Base-by-base conservation (phyloP, 164 flowering plant species). In the Sedum album region DNA sequence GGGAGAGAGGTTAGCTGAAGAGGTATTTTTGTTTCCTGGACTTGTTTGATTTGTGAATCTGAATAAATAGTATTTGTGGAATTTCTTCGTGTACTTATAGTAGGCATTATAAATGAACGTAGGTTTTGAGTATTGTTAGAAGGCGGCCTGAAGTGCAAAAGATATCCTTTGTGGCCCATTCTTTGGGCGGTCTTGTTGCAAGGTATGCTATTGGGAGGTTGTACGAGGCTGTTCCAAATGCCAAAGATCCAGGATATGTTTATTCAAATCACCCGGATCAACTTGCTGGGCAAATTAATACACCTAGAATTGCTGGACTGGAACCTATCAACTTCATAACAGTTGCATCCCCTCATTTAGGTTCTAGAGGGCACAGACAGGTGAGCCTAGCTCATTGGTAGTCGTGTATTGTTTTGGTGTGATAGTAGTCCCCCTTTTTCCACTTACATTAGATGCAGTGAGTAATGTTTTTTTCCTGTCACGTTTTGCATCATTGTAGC, bases 311-410 rank as follows among this genome's bases (percentile, higher is more conserved):
- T 70, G 99, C 93, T 73, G 97, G 97, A 67, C 75, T 95, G 77
- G 88, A 87, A 75, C 96, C 99, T 6, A 78, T 95, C 79, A 95
- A 95, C 75, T 95, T 95, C 66, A 81, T 95, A 73, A 95, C 99
- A 62, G 70, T 88, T 83, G 99, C 99, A 49, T 84, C 97, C 48
- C 99, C 99, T 20, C 99, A 95, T 79, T 84, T 95, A 71, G 99
- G 99, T 63, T 86, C 94, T 62, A 79, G 87, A 69, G 97, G 99
- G 65, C 78, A 90, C 74, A 91, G 78, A 73, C 97, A 95, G 93
- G 99, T 90, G 73, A 20, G 55, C 48, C 1, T 6, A 49, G 17
- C 48, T 44, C 48, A 44, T 17, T 44, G 48, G 48, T 15, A 13
- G 4, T 11, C 48, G 15, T 44, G 48, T 7, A 44, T 44, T 41